Conservation (phyloP, 371 early-diverging fungal genomes). For the Zychaea mexicana region DNA sequence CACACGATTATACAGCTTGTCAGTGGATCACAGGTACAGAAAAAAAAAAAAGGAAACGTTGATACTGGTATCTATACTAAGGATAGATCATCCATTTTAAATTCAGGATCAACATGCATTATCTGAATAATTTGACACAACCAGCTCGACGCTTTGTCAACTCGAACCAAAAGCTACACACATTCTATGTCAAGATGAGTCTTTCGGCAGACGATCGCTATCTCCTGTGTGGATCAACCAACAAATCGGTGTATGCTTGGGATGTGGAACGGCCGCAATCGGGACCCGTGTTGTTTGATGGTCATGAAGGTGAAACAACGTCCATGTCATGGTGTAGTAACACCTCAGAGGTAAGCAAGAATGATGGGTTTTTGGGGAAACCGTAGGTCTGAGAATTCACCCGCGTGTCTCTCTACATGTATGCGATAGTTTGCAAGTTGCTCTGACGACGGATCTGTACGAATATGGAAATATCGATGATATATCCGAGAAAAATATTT, state of each 20-base stretch:
- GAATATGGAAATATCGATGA: slow-evolving; percentile 29
- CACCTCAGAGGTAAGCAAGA: slow-evolving; percentile 3
- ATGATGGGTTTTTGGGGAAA: not conserved
- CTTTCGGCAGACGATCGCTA: slow-evolving; percentile 44
- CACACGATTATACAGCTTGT: slow-evolving; percentile 37
- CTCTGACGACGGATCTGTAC: slow-evolving; percentile 39
- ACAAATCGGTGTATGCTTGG: slow-evolving; percentile 32
- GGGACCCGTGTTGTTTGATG: slow-evolving; percentile 24
- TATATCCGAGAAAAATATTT: no score
- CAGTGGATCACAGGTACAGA: slow-evolving; percentile 33
- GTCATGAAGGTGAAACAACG: slow-evolving; percentile 33
- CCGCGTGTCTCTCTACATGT: not conserved
- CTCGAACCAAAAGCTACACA: slow-evolving; percentile 18
- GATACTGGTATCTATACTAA: not conserved
- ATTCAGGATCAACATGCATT: slow-evolving; percentile 37
- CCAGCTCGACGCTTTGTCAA: slow-evolving; percentile 29
- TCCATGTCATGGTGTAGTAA: slow-evolving; percentile 36
- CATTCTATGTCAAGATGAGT: slow-evolving; percentile 33
- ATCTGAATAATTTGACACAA: slow-evolving; percentile 27
- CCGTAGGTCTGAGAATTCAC: not conserved
- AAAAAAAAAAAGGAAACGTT: no score
- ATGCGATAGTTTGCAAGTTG: slow-evolving; percentile 40
- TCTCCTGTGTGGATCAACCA: slow-evolving; percentile 35
- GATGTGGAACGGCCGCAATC: slow-evolving; percentile 27
- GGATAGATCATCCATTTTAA: no score